Evolutionary conservation across 2,329 filamentous ascomycete genomes (phyloP).

Genomic region (Hymenoscyphus albidus): DNA sequence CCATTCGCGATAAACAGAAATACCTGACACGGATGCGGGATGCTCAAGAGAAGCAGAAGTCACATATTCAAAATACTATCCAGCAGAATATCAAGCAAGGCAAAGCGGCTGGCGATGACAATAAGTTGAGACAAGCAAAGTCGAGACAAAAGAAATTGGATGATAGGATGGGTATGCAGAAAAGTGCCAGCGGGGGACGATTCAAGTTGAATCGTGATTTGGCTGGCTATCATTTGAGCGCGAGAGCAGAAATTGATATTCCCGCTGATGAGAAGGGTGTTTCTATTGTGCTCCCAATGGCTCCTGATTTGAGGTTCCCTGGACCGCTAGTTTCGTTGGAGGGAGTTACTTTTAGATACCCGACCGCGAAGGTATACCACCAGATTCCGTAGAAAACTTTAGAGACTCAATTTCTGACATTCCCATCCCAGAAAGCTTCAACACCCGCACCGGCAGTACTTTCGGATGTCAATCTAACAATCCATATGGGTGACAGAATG

Average conservation of each 20-base stretch:
- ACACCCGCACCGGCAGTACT: slow-evolving; percentile 45
- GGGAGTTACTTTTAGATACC: slow-evolving; percentile 63
- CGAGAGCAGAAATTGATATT: slow-evolving; percentile 67
- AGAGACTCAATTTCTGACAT: neutral
- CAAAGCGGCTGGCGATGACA: slow-evolving; percentile 74
- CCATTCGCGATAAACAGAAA: slow-evolving; percentile 62
- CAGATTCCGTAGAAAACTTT: neutral
- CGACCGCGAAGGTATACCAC: slow-evolving; percentile 26
- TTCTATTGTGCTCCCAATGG: slow-evolving; percentile 55
- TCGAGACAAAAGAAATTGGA: slow-evolving; percentile 81
- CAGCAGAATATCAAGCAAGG: slow-evolving; percentile 70
- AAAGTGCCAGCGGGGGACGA: slow-evolving; percentile 64
- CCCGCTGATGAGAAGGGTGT: slow-evolving; percentile 59
- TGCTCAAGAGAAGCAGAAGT: slow-evolving; percentile 74
- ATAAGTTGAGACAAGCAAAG: slow-evolving; percentile 81
- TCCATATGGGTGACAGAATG: slow-evolving; percentile 70
- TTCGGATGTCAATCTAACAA: slow-evolving; percentile 61
- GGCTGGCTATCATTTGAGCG: slow-evolving; percentile 54
- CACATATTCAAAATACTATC: slow-evolving; percentile 77
- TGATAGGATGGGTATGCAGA: slow-evolving; percentile 73
- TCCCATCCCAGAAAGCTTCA: slow-evolving; percentile 7
- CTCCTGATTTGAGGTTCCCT: slow-evolving; percentile 69
- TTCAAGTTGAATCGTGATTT: slow-evolving; percentile 81
- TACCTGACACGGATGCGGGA: slow-evolving; percentile 74
- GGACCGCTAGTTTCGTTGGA: slow-evolving; percentile 71